These are phyloP conservation scores for Neofusicoccum cordaticola DNA, from an alignment of 2,329 filamentous ascomycete genomes.

Conservation along the genomic window DNA sequence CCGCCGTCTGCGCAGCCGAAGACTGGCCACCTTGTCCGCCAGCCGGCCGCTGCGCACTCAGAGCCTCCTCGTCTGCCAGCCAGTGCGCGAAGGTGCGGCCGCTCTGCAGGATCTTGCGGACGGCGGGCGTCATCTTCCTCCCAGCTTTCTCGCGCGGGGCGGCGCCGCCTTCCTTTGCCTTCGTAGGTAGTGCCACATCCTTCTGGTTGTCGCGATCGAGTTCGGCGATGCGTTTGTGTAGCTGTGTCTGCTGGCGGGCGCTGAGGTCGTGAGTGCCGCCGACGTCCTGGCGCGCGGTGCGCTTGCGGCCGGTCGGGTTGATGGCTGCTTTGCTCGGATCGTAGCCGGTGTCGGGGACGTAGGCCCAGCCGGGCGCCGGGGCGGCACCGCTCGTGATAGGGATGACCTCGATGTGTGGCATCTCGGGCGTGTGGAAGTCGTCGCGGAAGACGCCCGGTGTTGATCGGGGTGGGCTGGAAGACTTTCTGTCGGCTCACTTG, in stretches of 20 bases:
- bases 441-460: not conserved
- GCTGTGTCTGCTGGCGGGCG: conserved; percentile 78
- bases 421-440: conserved; percentile 26
- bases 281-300: conserved; percentile 52
- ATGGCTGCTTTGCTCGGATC: conserved; percentile 55
- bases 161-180: conserved; percentile 40
- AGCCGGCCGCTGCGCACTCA: conserved; percentile 34
- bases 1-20: conserved; percentile 9
- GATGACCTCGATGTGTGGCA: conserved; percentile 78
- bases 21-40: not conserved
- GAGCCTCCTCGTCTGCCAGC: conserved; percentile 72
- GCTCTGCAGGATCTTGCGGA: conserved; percentile 73
- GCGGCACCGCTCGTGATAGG: conserved; percentile 62
- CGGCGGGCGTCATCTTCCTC: conserved; percentile 59
- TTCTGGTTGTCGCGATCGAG: conserved; percentile 59
- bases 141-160: conserved; percentile 36
- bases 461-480: not conserved
- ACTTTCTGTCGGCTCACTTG: conserved; percentile 6
- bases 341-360: conserved; percentile 72
- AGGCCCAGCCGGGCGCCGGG: conserved; percentile 83
- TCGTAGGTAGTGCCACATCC: conserved; percentile 56
- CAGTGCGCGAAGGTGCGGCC: conserved; percentile 84
- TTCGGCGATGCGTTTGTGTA: conserved; percentile 76
- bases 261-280: conserved; percentile 56
- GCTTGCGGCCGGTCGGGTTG: conserved; percentile 60